A percentile compares a stretch with the other conserved stretches of the same genome.
Conservation (phyloP, 2,329 filamentous ascomycete genomes). For the Monosporascus sp. region DNA sequence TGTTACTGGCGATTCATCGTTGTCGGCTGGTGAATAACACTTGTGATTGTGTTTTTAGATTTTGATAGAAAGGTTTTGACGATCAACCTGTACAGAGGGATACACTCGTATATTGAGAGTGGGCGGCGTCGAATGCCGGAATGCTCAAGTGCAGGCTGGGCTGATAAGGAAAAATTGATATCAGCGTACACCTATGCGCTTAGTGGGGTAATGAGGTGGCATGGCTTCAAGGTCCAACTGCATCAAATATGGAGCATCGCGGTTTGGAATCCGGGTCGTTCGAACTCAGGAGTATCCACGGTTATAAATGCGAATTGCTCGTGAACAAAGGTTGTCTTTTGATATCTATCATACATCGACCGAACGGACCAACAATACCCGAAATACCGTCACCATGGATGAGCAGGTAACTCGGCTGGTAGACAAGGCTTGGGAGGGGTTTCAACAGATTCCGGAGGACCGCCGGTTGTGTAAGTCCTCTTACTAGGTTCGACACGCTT, state of each 20-base stretch:
- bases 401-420: conserved; percentile 67
- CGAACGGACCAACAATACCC: neutral
- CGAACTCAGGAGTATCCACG: too few species aligned
- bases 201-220: conserved; percentile 21
- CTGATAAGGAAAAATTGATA: conserved; percentile 12
- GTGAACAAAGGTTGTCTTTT: neutral
- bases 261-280: too few species aligned
- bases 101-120: too few species aligned
- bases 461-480: conserved; percentile 43
- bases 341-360: neutral
- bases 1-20: neutral
- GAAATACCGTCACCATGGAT: conserved; percentile 53
- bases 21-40: too few species aligned
- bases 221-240: neutral
- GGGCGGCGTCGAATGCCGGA: neutral
- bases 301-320: too few species aligned
- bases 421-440: conserved; percentile 65
- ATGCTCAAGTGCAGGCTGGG: neutral
- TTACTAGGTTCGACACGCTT: neutral
- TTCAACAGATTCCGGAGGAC: conserved; percentile 43
- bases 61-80: too few species aligned
- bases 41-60: too few species aligned
- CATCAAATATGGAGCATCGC: too few species aligned
- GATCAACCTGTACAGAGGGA: too few species aligned
- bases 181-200: conserved; percentile 16